phyloP scores from a whole-genome alignment of 352 stramenopile species.

The Thalassiosira allenii region DNA sequence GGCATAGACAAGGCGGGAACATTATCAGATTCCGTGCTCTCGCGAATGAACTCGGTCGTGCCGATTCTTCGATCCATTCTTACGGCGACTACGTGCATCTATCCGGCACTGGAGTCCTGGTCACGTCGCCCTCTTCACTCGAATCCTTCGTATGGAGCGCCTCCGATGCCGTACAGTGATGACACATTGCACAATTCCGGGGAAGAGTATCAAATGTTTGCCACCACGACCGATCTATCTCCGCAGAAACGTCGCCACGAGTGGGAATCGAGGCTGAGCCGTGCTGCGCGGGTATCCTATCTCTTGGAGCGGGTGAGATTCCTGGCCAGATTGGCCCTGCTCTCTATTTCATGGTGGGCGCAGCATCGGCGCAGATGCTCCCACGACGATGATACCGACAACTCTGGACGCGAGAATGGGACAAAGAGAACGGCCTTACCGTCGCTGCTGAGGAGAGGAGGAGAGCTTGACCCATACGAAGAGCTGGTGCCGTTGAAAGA shows the following conservation, averaged over 20 bases:
- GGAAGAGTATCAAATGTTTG: no score
- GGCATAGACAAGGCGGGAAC: background rate
- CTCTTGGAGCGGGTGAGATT: conserved; percentile 51
- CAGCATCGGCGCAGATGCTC: conserved; percentile 16
- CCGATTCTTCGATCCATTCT: conserved; percentile 36
- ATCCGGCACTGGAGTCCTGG: conserved; percentile 53
- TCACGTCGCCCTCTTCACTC: no score
- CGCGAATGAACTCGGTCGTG: conserved; percentile 20
- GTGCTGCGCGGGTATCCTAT: conserved; percentile 29
- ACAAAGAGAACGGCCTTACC: background rate
- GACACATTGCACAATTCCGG: background rate
- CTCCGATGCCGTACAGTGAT: no score
- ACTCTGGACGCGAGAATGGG: background rate
- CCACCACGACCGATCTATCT: background rate
- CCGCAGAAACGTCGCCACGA: conserved; percentile 13
- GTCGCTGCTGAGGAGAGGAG: conserved; percentile 38
- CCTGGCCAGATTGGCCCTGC: conserved; percentile 35
- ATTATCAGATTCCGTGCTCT: background rate
- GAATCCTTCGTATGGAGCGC: no score
- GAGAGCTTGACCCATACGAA: conserved; percentile 54
- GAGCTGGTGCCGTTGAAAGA: conserved; percentile 30
- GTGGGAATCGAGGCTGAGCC: conserved; percentile 11
- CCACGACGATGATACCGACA: background rate
- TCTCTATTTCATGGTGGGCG: conserved; percentile 51
- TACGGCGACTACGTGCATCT: conserved; percentile 45